Conservation (phyloP, 2,329 filamentous ascomycete genomes). For the Stemphylium lycopersici region DNA sequence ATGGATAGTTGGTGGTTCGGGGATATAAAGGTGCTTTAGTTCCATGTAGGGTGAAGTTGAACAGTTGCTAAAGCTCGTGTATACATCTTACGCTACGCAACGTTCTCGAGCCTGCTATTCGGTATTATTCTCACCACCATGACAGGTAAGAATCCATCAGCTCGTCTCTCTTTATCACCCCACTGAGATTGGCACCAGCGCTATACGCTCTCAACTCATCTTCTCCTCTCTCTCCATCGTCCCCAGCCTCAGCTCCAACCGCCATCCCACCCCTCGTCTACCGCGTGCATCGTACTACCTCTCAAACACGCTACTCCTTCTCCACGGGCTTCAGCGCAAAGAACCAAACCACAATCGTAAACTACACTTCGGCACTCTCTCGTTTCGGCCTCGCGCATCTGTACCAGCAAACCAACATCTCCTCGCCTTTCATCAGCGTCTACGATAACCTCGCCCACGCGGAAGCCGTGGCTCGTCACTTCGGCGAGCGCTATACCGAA, state of each 20-base stretch:
- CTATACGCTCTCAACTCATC: conserved; percentile 12
- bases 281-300: conserved; percentile 35
- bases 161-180: not conserved
- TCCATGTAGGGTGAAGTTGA: not conserved
- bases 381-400: conserved; percentile 41
- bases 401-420: conserved; percentile 44
- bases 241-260: conserved; percentile 22
- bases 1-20: not conserved
- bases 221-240: conserved; percentile 1
- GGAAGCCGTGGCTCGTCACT: conserved; percentile 31
- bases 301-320: conserved; percentile 43
- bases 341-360: conserved; percentile 45
- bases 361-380: conserved; percentile 26
- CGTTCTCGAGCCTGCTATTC: not conserved
- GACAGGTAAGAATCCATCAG: conserved; percentile 16
- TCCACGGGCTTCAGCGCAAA: conserved; percentile 40
- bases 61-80: not conserved
- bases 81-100: too few species aligned
- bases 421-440: conserved; percentile 43
- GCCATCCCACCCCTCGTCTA: conserved; percentile 37
- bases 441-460: conserved; percentile 38
- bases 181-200: conserved; percentile 8
- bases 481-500: conserved; percentile 28
- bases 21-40: conserved; percentile 6
- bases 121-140: conserved; percentile 8